These are phyloP conservation scores for Ogataea polymorpha DNA, from an alignment of 805 yeast genomes.

Conservation along the genomic window DNA sequence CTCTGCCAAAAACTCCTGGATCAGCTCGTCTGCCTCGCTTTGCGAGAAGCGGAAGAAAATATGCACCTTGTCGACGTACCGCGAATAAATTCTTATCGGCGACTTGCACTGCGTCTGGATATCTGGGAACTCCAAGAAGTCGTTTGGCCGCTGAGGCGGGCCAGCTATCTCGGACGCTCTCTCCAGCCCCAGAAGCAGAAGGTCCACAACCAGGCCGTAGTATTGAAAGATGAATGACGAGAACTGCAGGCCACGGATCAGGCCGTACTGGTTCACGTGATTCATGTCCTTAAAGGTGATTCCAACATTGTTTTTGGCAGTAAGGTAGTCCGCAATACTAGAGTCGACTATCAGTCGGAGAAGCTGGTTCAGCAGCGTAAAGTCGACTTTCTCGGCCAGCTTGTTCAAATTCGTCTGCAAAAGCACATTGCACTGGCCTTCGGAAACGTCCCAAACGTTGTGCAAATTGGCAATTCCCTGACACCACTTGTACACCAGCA, in stretches of 20 bases:
- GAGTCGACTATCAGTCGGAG: slow-evolving; percentile 81
- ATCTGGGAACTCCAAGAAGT: slow-evolving; percentile 70
- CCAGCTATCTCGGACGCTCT: slow-evolving; percentile 90
- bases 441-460: slow-evolving; percentile 72
- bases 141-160: slow-evolving; percentile 63
- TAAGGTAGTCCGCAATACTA: slow-evolving; percentile 89
- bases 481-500: slow-evolving; percentile 89
- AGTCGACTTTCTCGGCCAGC: slow-evolving; percentile 81
- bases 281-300: slow-evolving; percentile 92
- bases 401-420: slow-evolving; percentile 71
- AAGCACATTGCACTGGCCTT: slow-evolving; percentile 80
- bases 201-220: slow-evolving; percentile 82
- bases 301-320: slow-evolving; percentile 83
- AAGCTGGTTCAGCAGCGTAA: slow-evolving; percentile 79
- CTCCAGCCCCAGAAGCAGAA: slow-evolving; percentile 78
- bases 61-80: slow-evolving; percentile 81
- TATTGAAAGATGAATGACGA: slow-evolving; percentile 87
- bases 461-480: slow-evolving; percentile 81
- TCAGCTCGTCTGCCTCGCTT: slow-evolving; percentile 71
- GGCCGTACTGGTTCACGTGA: slow-evolving; percentile 84
- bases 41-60: slow-evolving; percentile 72
- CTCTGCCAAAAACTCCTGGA: slow-evolving; percentile 72
- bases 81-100: slow-evolving; percentile 77
- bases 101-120: slow-evolving; percentile 56
- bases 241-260: slow-evolving; percentile 85